These are phyloP conservation scores for Plasmodium gonderi DNA, from an alignment of 169 alveolate species.

Conservation along the genomic window DNA sequence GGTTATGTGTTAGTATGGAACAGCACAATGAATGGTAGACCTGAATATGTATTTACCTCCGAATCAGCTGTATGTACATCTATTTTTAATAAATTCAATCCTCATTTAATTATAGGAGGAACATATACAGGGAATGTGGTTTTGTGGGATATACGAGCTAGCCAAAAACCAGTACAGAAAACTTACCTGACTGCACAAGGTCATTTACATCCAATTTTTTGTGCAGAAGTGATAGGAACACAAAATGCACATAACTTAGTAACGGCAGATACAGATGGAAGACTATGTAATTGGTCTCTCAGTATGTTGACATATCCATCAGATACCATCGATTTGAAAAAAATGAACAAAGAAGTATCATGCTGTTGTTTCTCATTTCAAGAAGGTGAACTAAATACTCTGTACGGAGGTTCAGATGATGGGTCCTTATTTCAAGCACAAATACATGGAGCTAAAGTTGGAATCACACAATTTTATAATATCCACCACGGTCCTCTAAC, in stretches of 20 bases:
- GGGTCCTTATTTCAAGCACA: slow-evolving; percentile 72
- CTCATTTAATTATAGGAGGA: slow-evolving; percentile 92
- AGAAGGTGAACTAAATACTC: slow-evolving; percentile 72
- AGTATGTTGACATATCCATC: slow-evolving; percentile 88
- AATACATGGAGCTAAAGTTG: slow-evolving; percentile 73
- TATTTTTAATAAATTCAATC: slow-evolving; percentile 89
- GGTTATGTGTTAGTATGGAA: slow-evolving; percentile 89
- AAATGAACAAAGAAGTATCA: slow-evolving; percentile 51
- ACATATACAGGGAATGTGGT: slow-evolving; percentile 91
- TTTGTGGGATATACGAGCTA: slow-evolving; percentile 94
- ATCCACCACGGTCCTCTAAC: slow-evolving; percentile 88
- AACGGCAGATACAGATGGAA: slow-evolving; percentile 91
- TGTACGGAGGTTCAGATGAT: slow-evolving; percentile 75
- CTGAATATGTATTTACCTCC: slow-evolving; percentile 90
- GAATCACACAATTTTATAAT: slow-evolving; percentile 73
- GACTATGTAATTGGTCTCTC: slow-evolving; percentile 92
- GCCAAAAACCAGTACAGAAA: slow-evolving; percentile 87
- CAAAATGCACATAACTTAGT: slow-evolving; percentile 91
- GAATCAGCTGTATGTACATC: slow-evolving; percentile 90
- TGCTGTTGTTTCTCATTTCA: slow-evolving; percentile 60
- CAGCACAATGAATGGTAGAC: slow-evolving; percentile 83
- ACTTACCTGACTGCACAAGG: slow-evolving; percentile 89
- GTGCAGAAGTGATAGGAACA: slow-evolving; percentile 92
- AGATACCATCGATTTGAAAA: slow-evolving; percentile 79
- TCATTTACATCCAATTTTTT: slow-evolving; percentile 88